Evolutionary conservation across 257 asterid species (phyloP).

Genomic region (Galeopsis tetrahit): DNA sequence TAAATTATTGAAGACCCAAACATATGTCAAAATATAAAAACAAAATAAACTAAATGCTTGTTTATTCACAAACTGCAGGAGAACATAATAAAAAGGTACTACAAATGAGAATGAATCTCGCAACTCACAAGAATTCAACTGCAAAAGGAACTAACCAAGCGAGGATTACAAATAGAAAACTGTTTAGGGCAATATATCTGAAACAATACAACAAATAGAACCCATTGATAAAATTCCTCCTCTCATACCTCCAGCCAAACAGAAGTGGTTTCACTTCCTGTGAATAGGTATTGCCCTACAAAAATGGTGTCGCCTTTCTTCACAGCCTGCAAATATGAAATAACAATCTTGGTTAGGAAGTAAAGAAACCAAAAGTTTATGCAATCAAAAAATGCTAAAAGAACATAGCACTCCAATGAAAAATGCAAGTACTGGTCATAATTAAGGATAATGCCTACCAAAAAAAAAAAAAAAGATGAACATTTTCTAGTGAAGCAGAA

Average conservation of each 20-base stretch:
- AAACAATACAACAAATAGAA: slow-evolving; percentile 3
- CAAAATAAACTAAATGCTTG: slow-evolving; percentile 6
- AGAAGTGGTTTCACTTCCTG: slow-evolving; percentile 92
- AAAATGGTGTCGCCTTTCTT: slow-evolving; percentile 86
- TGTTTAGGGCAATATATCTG: not conserved
- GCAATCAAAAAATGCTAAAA: not conserved
- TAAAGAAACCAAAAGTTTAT: not conserved
- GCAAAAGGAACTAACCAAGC: not conserved
- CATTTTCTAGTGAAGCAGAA: not conserved
- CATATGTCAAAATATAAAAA: not conserved
- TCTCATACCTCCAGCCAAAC: slow-evolving; percentile 88
- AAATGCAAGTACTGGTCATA: not conserved
- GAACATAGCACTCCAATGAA: not conserved
- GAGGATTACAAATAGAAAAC: not conserved
- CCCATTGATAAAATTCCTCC: slow-evolving; percentile 20
- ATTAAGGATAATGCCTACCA: not conserved
- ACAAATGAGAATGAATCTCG: not conserved
- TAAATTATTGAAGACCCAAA: slow-evolving; percentile 8
- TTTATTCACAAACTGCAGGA: not conserved
- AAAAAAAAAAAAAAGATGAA: not conserved
- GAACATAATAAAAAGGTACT: not conserved
- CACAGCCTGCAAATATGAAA: slow-evolving; percentile 58
- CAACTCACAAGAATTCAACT: not conserved
- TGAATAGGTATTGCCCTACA: slow-evolving; percentile 85
- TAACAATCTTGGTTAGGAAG: slow-evolving; percentile 25